Conservation (phyloP, 176 grass and related monocot species). For the Aegilops umbellulata region DNA sequence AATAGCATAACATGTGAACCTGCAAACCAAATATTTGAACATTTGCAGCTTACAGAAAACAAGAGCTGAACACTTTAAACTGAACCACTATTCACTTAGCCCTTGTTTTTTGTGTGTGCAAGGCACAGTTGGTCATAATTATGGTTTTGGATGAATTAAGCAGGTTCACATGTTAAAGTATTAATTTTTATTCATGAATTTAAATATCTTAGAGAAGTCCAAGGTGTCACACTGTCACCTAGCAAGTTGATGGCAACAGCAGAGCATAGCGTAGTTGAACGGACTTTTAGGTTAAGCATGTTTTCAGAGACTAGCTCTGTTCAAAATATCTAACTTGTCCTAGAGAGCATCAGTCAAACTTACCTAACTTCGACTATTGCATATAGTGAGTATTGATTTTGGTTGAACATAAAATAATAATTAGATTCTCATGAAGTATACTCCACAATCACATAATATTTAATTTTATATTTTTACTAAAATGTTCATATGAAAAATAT, state of each 20-base stretch:
- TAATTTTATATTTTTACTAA: too few species aligned
- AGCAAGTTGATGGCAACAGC: not conserved
- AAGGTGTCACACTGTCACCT: not conserved
- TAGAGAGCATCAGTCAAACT: not conserved
- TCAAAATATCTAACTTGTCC: not conserved
- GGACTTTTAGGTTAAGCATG: not conserved
- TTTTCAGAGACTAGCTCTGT: not conserved
- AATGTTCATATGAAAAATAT: not conserved
- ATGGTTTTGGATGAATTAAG: not conserved
- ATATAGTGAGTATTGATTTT: not conserved
- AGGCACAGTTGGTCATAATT: not conserved
- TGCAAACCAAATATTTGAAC: too few species aligned
- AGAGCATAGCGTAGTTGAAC: not conserved
- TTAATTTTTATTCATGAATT: not conserved
- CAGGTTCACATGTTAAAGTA: not conserved
- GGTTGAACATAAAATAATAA: not conserved
- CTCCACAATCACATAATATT: not conserved
- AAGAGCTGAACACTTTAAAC: not conserved
- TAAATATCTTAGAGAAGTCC: not conserved
- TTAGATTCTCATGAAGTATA: not conserved
- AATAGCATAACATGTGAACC: not conserved
- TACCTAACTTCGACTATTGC: not conserved
- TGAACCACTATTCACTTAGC: not conserved
- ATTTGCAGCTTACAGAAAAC: not conserved
- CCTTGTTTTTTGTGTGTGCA: not conserved